Evolutionary conservation across 2,329 filamentous ascomycete species (phyloP), one percentile per base, ranked within the genome.

Genomic region (Penicillium sp.): DNA sequence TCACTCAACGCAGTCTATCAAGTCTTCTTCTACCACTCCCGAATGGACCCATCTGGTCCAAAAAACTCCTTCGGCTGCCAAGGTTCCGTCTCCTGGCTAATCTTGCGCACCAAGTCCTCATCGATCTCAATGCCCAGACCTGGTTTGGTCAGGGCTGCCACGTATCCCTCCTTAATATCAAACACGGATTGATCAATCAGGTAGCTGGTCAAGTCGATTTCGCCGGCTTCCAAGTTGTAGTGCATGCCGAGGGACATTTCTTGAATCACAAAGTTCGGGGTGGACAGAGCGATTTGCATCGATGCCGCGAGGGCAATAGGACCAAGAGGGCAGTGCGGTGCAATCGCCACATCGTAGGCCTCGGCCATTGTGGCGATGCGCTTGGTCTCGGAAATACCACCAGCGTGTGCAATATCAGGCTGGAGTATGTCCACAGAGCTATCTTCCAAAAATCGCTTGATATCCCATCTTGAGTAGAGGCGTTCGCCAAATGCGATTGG

Each of bases 201-300:
- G 70, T 92, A 92, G 37, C 83, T 89, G n/a, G 84, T 84, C 55
- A 91, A 75, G 69, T 91, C 89, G 65, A 87, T 81, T 2, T 85
- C 82, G 1, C 85, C 87, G 0, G 82, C 84, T 67, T 83, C 82
- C 1, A 76, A 72, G 68, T 93, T 93, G 71, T 93, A 93, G 72
- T 93, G 91, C 70, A 93, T 93, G 0, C 90, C 90, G 26, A 92
- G 71, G 43, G 87, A 89, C 90, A 92, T 92, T 73, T 93, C 90
- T 69, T 91, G 87, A 35, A 93, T 92, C 0, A 84, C 85, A 72
- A 89, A 92, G 73, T 89, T 93, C n/a, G 82, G 82, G 19, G 79
- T 85, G 4, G 77, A 80, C 25, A 84, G 79, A 16, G 85, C 87
- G 0, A 92, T 84, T 61, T 92, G 89, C 19, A 91, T 79, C 45